Conservation (phyloP, 108 stramenopile species). For the Cyclotella sp. region DNA sequence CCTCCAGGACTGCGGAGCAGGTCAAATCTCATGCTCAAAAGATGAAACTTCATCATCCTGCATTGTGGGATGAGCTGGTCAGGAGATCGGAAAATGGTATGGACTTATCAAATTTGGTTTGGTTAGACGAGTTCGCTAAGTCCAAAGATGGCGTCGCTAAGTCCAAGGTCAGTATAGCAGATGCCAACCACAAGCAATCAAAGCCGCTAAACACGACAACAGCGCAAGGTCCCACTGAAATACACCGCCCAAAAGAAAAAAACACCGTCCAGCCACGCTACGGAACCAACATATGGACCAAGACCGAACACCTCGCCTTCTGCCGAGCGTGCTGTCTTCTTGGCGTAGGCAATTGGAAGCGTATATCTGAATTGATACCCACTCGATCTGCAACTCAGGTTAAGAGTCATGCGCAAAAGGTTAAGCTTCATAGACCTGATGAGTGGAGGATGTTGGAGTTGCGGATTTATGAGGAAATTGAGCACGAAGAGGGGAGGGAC, state of each 20-base stretch:
- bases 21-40: slow-evolving; percentile 53
- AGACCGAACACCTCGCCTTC: slow-evolving; percentile 23
- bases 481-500: neutral
- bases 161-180: neutral
- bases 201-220: neutral
- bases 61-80: neutral
- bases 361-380: slow-evolving; percentile 10
- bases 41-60: slow-evolving; percentile 13
- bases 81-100: too few relatives aligned
- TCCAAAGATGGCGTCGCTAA: neutral
- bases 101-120: neutral
- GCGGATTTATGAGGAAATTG: neutral
- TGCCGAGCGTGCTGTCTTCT: slow-evolving; percentile 10
- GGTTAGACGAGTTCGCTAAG: neutral
- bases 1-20: slow-evolving; percentile 21
- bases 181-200: neutral
- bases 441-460: neutral
- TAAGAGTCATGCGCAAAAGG: slow-evolving; percentile 26
- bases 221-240: neutral
- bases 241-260: too few relatives aligned
- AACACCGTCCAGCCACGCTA: too few relatives aligned
- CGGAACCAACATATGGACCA: slow-evolving; percentile 13
- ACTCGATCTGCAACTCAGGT: slow-evolving; percentile 18
- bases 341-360: slow-evolving; percentile 26
- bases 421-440: slow-evolving; percentile 5